Conservation (phyloP, 257 asterid genomes). For the Penstemon newberryi region DNA sequence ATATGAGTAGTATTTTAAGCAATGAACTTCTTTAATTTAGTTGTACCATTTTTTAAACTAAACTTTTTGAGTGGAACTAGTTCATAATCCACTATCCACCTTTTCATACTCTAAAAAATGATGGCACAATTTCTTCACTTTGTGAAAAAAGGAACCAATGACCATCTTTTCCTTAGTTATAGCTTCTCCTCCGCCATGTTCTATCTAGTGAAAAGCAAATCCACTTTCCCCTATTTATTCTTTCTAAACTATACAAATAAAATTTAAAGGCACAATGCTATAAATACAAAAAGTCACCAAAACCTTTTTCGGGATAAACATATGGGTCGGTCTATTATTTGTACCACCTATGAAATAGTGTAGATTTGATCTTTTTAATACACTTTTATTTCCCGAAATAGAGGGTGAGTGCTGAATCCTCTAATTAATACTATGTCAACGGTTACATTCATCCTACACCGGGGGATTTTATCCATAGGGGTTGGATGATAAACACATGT, state of each 20-base stretch:
- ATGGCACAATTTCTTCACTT: slow-evolving; percentile 38
- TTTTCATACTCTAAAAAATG: slow-evolving; percentile 30
- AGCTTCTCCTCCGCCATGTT: slow-evolving; percentile 32
- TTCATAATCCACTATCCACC: background rate
- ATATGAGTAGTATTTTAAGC: background rate
- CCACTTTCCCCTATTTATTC: slow-evolving; percentile 33
- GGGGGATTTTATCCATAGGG: too few relatives aligned
- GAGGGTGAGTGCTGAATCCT: too few relatives aligned
- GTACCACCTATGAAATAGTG: too few relatives aligned
- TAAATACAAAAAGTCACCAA: slow-evolving; percentile 51
- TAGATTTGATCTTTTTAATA: too few relatives aligned
- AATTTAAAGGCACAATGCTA: slow-evolving; percentile 49
- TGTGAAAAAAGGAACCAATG: slow-evolving; percentile 37
- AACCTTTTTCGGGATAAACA: slow-evolving; percentile 30
- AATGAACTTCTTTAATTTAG: background rate
- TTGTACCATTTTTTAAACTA: background rate
- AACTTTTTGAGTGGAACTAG: background rate
- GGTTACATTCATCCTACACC: too few relatives aligned
- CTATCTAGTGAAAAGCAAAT: slow-evolving; percentile 38
- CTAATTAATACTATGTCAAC: too few relatives aligned
- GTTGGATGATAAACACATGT: too few relatives aligned
- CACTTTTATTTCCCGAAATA: too few relatives aligned
- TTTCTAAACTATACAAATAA: slow-evolving; percentile 22
- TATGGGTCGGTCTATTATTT: background rate
- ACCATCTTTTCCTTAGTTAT: slow-evolving; percentile 42